A percentile compares a stretch with the other conserved stretches of the same genome.
Evolutionary conservation across 768 basidiomycete species (phyloP).

Genomic region (Russula griseocarnosa): DNA sequence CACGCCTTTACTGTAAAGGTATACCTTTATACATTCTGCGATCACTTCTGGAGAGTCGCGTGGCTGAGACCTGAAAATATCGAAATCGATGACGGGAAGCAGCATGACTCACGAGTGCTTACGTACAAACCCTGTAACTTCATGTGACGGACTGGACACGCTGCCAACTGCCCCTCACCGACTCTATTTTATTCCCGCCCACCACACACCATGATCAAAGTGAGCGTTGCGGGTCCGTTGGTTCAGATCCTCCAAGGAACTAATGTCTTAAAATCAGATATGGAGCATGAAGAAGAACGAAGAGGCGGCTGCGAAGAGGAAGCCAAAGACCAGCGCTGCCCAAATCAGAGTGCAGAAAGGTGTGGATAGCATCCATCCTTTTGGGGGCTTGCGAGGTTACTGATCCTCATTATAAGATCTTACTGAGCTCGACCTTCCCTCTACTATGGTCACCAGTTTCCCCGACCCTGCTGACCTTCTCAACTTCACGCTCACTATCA

Average conservation of each 20-base stretch:
- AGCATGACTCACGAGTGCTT: constrained; percentile 37
- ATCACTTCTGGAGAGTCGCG: constrained; percentile 45
- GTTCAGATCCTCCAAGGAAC: constrained; percentile 8
- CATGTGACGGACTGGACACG: neutral
- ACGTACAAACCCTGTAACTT: neutral
- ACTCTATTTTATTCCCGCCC: neutral
- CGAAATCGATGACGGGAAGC: constrained; percentile 74
- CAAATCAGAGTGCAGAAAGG: constrained; percentile 99
- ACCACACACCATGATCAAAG: constrained; percentile 43
- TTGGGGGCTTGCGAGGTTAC: neutral
- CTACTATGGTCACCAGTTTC: constrained; percentile 94
- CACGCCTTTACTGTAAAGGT: too few species aligned
- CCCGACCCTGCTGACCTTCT: constrained; percentile 91
- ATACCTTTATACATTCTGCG: constrained; percentile 67
- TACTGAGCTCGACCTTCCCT: constrained; percentile 92
- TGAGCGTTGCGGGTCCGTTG: constrained; percentile 21
- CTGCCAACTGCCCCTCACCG: neutral
- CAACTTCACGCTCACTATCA: constrained; percentile 93
- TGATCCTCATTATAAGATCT: constrained; percentile 53
- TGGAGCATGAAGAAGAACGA: constrained; percentile 99
- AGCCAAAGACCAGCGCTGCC: constrained; percentile 96
- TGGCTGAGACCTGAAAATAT: constrained; percentile 55
- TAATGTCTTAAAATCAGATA: constrained; percentile 53
- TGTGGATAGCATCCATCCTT: constrained; percentile 34
- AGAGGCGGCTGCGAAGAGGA: constrained; percentile 95